Evolutionary conservation across 768 basidiomycete genomes (phyloP), one percentile per base, ranked within the genome.

Genomic region (Heimioporus sp.): DNA sequence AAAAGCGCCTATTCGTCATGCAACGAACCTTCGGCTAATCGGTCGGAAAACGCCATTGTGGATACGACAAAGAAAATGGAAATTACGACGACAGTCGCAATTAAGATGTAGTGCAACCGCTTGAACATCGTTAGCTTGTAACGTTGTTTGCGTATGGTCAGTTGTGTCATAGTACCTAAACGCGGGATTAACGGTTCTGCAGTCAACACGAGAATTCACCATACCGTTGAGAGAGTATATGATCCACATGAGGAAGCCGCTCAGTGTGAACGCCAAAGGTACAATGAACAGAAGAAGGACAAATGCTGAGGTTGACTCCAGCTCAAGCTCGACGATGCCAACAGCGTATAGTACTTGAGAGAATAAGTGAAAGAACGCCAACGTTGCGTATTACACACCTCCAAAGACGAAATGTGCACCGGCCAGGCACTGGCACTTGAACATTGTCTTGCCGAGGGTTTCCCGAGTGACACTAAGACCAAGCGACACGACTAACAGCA

Each of bases 211-310:
- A 51, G 7, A 16, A 20, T 43, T 15, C n/a, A 48, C 68, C 78
- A 28, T 55, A 92, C 92, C 86, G 62, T 92, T 94, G 44, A 97
- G 74, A 11, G 90, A 82, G 66, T 94, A 87, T 73, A 96, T 82
- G 46, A 96, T 98, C 96, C 96, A 98, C 57, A 96, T 78, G 21
- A 99, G 79, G 77, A 98, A 99, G 2, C 87, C 86, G 51, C 93
- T 96, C n/a, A 99, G 77, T 1, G 93, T 94, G 71, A 98, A 88
- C 1, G 96, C 91, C 44, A 99, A 77, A 6, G 97, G 97, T 53
- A 98, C 85, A 55, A 98, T 90, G 65, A 98, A 93, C 59, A 97
- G 65, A 54, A 99, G 74, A 24, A 97, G 79, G 45, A 92, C 67
- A 48, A 96, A 73, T 0, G 90, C 87, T 9, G 92, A 92, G 0